Percentiles rank a stretch among this genome's conserved stretches.
phyloP scores from a whole-genome alignment of 495 filamentous ascomycete species.

The Tricharina praecox region DNA sequence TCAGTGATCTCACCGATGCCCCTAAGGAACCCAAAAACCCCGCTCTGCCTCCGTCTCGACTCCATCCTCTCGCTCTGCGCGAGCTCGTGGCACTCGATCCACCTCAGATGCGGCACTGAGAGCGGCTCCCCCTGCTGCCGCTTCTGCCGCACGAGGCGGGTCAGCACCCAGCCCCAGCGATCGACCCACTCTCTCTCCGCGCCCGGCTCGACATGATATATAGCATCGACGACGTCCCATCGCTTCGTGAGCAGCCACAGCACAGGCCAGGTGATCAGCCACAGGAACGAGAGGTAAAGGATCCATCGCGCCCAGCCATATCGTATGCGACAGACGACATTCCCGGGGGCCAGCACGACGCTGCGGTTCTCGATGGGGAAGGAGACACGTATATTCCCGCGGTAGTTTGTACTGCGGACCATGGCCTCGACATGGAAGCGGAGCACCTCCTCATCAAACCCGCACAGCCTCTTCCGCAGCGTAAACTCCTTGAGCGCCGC shows the following conservation, averaged over 20 bases:
- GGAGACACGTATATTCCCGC: conserved; percentile 35
- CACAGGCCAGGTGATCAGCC: conserved; percentile 46
- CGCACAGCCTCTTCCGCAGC: conserved; percentile 34
- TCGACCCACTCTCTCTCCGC: conserved; percentile 16
- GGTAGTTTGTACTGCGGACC: conserved; percentile 43
- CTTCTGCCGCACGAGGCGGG: conserved; percentile 8
- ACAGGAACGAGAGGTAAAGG: conserved; percentile 43
- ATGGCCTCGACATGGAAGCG: conserved; percentile 31
- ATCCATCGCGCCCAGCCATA: conserved; percentile 42
- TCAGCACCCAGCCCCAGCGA: conserved; percentile 13
- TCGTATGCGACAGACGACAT: conserved; percentile 40
- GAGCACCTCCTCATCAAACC: conserved; percentile 36
- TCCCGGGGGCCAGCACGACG: conserved; percentile 39
- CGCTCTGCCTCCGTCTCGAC: background rate
- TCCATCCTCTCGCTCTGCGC: background rate
- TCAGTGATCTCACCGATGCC: background rate
- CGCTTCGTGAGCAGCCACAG: conserved; percentile 43
- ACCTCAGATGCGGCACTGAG: background rate
- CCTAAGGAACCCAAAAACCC: background rate
- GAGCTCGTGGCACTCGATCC: conserved; percentile 2
- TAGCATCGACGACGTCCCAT: conserved; percentile 40
- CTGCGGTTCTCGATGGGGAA: conserved; percentile 35
- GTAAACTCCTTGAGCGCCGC: conserved; percentile 36
- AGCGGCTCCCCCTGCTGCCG: conserved; percentile 5
- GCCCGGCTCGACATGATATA: conserved; percentile 28